Percentiles rank a stretch among this genome's conserved stretches.
phyloP scores from a whole-genome alignment of 352 stramenopile genomes.

The Globisporangium irregulare region DNA sequence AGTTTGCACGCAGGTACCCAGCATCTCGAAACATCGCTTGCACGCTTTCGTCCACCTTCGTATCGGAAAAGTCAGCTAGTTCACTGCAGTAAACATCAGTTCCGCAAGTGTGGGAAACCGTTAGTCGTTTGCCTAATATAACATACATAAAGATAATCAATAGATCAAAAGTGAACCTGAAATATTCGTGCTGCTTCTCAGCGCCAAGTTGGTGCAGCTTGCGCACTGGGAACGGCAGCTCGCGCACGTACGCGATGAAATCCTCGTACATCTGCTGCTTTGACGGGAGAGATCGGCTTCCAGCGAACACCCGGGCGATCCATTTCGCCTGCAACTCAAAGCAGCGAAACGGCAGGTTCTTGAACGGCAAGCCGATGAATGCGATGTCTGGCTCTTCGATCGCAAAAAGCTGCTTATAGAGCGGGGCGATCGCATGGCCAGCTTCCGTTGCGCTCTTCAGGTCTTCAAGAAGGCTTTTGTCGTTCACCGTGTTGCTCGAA shows the following conservation, averaged over 20 bases:
- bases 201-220: constrained; percentile 72
- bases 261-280: constrained; percentile 71
- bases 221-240: constrained; percentile 39
- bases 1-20: constrained; percentile 46
- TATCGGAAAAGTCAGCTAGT: constrained; percentile 31
- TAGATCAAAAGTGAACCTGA: constrained; percentile 28
- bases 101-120: neutral
- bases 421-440: constrained; percentile 42
- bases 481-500: constrained; percentile 17
- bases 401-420: constrained; percentile 79
- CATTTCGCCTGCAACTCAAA: constrained; percentile 80
- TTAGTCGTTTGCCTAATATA: neutral
- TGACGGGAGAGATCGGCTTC: constrained; percentile 35
- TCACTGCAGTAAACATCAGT: constrained; percentile 28
- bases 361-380: constrained; percentile 72
- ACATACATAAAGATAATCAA: neutral
- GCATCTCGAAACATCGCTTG: constrained; percentile 73
- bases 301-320: constrained; percentile 56
- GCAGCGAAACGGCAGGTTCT: constrained; percentile 75
- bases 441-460: constrained; percentile 33
- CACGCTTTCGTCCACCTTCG: constrained; percentile 40
- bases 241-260: constrained; percentile 41
- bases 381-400: constrained; percentile 71
- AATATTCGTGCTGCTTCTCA: constrained; percentile 46
- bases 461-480: constrained; percentile 22